Evolutionary conservation across 1,139 yeast species (phyloP), one percentile per base, ranked within the genome.

Genomic region (Yamadazyma friedrichii): DNA sequence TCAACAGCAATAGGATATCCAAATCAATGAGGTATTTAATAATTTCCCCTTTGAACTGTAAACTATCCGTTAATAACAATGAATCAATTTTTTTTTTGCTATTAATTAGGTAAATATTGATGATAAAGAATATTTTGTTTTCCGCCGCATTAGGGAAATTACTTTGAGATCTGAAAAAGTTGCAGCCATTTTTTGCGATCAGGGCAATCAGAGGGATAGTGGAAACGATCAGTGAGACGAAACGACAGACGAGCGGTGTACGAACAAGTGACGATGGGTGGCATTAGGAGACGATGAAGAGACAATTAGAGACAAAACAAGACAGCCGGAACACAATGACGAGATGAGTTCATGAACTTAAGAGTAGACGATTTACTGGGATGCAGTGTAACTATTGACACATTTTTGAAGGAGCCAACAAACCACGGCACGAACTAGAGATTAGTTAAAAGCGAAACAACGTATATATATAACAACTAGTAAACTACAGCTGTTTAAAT

Each of bases 41-140:
- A 13, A 33, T 34, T 34, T 34, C 36, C 36, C 36, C 30, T 26
- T 34, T 26, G 6, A 25, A n/a, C 36, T 17, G n/a, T 16, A 10
- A 13, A 33, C 3, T 15, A 11, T 24, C 8, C 20, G n/a, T 20
- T 10, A 12, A 24, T 13, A 34, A 35, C 38, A 35, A 35, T 35
- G 26, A 16, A 24, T 4, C 31, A 20, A 8, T 20, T 20, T 6
- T 20, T 20, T 20, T 20, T 6, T 20, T 20, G 24, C 24, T 13
- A 10, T 27, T 12, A 9, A 35, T 16, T 10, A 9, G 4, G 38
- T 35, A 35, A 35, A 35, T 29, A 35, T 35, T 35, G 15, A 17
- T 28, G 31, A 34, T 34, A 34, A 25, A 34, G 36, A 35, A 35
- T 35, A 31, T 35, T 35, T 35, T 26, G 9, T 4, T 13, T n/a